Percentiles rank a stretch among this genome's conserved stretches.
Evolutionary conservation across 768 basidiomycete species (phyloP).

Genomic region (Mycena galopus): DNA sequence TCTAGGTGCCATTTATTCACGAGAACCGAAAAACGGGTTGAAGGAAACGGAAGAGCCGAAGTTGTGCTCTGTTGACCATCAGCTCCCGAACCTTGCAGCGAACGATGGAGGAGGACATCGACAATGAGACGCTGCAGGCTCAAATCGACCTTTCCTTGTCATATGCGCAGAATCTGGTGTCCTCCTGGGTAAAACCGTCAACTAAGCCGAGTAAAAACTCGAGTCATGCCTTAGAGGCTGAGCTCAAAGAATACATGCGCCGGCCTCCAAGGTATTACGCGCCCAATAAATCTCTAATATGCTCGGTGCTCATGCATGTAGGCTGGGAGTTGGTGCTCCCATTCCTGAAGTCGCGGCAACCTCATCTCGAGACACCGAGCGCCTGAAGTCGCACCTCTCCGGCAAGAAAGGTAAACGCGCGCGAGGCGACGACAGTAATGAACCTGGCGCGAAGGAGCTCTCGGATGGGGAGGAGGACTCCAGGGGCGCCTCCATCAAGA

Average conservation of each 20-base stretch:
- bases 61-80: conserved; percentile 11
- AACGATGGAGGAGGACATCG: conserved; percentile 66
- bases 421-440: conserved; percentile 54
- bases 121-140: conserved; percentile 80
- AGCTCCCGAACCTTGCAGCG: conserved; percentile 1
- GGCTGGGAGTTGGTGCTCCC: conserved; percentile 82
- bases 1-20: conserved; percentile 42
- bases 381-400: conserved; percentile 71
- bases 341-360: conserved; percentile 62
- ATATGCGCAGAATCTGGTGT: conserved; percentile 77
- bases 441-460: conserved; percentile 34
- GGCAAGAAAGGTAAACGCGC: conserved; percentile 63
- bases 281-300: conserved; percentile 5
- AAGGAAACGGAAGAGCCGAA: conserved; percentile 47
- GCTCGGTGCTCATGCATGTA: conserved; percentile 45
- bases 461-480: conserved; percentile 71
- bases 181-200: conserved; percentile 81
- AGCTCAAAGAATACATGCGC: conserved; percentile 76
- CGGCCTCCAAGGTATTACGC: conserved; percentile 74
- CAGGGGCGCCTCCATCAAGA: conserved; percentile 68
- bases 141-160: conserved; percentile 87
- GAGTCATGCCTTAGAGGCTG: conserved; percentile 58
- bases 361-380: conserved; percentile 67
- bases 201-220: conserved; percentile 53
- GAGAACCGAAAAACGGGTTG: conserved; percentile 54